Base-by-base conservation (phyloP, 2,329 filamentous ascomycete species). In the Cercospora brassicicola region DNA sequence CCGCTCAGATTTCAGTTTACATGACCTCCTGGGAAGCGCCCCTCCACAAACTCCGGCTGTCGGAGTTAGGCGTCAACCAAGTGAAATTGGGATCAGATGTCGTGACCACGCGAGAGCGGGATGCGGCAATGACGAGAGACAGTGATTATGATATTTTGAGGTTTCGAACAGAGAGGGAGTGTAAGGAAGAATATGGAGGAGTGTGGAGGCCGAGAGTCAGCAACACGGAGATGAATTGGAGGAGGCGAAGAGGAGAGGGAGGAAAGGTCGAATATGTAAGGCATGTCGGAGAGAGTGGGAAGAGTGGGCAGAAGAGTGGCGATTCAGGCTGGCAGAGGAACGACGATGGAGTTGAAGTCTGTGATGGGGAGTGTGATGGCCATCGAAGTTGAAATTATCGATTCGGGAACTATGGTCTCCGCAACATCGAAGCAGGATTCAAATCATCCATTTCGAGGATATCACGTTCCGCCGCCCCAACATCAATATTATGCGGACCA, bases 221-320 rank as follows among this genome's bases (percentile, higher is more conserved):
- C 42, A 67, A 67, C 60, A 67, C 65, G 28, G 62, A 67, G 68
- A 69, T 59, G 59, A 69, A 69, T 56, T 57, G 42, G 65, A 66
- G 62, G 59, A 65, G 65, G 18, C 55, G 68, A 51, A 30, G 30
- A 8, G 65, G 59, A 5, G 33, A 30, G 10, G 42, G 26, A 20
- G 33, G 53, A 18, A 20, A n/a, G 45, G 36, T 9, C 4, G 36
- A 5, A n/a, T 67, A 67, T 56, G 28, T 65, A n/a, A 65, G 57
- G 31, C 64, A 65, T 65, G 39, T 60, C 30, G 23, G 13, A 6
- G 39, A 62, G 26, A 10, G 23, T 15, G 9, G 23, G 23, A 8
- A 18, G 2, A 65, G 11, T 23, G 26, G 26, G 8, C 8, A 15
- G 4, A 59, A 48, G 30, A 39, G 36, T 18, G 31, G n/a, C 56